phyloP scores from a whole-genome alignment of 139 green algal genomes.

The Chara braunii region DNA sequence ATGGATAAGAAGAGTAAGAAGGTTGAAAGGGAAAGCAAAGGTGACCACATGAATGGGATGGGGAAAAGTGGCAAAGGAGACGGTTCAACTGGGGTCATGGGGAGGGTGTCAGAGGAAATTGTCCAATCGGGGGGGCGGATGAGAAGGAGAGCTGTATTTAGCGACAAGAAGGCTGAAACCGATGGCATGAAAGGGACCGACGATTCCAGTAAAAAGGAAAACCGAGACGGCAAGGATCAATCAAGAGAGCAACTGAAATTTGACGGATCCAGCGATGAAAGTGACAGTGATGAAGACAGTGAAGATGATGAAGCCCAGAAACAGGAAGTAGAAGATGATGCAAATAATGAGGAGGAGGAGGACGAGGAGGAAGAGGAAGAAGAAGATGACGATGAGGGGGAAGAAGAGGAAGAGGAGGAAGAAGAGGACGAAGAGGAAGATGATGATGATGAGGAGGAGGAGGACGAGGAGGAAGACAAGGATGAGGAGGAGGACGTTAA shows the following conservation, averaged over 20 bases:
- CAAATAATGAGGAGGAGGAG: constrained; percentile 9
- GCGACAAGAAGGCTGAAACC: neutral
- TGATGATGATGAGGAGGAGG: neutral
- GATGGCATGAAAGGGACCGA: neutral
- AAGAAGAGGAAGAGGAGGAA: constrained; percentile 8
- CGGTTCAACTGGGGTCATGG: too few species aligned
- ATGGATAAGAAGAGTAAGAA: constrained; percentile 7
- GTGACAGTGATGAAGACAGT: neutral
- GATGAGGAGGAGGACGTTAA: neutral
- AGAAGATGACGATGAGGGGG: constrained; percentile 1
- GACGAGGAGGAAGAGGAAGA: constrained; percentile 8
- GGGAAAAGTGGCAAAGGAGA: constrained; percentile 3
- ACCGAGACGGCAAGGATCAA: constrained; percentile 13
- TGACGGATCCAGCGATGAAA: neutral
- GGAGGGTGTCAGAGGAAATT: neutral
- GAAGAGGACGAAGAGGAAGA: neutral
- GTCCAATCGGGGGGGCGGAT: constrained; percentile 1
- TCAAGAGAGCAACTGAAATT: neutral
- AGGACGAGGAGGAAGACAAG: neutral
- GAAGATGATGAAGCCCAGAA: neutral
- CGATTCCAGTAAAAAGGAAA: constrained; percentile 15
- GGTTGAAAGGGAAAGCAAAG: neutral
- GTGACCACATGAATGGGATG: too few species aligned
- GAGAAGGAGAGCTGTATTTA: constrained; percentile 2
- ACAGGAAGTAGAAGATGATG: neutral